Percentiles rank a stretch among this genome's conserved stretches.
phyloP scores from a whole-genome alignment of 2,329 filamentous ascomycete species.

The Plenodomus lindquistii region DNA sequence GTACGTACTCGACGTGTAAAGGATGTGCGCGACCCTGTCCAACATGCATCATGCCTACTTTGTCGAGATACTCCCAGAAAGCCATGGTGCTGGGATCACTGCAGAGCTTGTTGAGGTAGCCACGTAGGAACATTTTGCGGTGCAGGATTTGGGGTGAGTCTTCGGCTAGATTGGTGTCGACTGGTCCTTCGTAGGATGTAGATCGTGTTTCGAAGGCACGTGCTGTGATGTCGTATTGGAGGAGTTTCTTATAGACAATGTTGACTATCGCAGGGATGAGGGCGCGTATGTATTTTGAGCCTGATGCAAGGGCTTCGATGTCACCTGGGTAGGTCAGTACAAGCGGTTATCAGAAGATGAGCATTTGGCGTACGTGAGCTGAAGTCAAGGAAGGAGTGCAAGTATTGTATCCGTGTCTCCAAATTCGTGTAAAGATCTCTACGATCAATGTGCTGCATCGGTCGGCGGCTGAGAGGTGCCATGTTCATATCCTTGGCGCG shows the following conservation, averaged over 20 bases:
- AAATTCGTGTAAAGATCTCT: conserved; percentile 73
- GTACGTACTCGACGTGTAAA: conserved; percentile 78
- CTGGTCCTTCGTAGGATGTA: conserved; percentile 67
- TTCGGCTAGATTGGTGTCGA: conserved; percentile 67
- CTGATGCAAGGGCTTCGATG: conserved; percentile 69
- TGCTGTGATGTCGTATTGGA: conserved; percentile 81
- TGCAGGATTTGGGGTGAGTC: conserved; percentile 75
- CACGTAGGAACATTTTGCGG: conserved; percentile 76
- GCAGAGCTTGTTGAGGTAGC: conserved; percentile 74
- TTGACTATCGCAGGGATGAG: conserved; percentile 82
- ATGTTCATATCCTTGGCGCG: conserved; percentile 19
- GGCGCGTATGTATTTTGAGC: conserved; percentile 77
- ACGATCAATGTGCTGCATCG: conserved; percentile 67
- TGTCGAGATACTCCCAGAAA: conserved; percentile 83
- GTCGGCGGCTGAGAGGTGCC: conserved; percentile 30
- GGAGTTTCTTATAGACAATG: conserved; percentile 80
- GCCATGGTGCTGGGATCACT: conserved; percentile 74
- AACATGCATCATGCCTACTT: conserved; percentile 85
- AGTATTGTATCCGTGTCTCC: conserved; percentile 70
- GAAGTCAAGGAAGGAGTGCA: conserved; percentile 78
- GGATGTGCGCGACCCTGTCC: conserved; percentile 72
- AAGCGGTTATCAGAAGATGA: background rate
- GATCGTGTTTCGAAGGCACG: conserved; percentile 68
- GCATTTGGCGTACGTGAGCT: conserved; percentile 61
- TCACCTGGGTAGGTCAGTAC: conserved; percentile 54